These are phyloP conservation scores for Penicillium hordei DNA, from an alignment of 2,329 filamentous ascomycete genomes.

Conservation along the genomic window DNA sequence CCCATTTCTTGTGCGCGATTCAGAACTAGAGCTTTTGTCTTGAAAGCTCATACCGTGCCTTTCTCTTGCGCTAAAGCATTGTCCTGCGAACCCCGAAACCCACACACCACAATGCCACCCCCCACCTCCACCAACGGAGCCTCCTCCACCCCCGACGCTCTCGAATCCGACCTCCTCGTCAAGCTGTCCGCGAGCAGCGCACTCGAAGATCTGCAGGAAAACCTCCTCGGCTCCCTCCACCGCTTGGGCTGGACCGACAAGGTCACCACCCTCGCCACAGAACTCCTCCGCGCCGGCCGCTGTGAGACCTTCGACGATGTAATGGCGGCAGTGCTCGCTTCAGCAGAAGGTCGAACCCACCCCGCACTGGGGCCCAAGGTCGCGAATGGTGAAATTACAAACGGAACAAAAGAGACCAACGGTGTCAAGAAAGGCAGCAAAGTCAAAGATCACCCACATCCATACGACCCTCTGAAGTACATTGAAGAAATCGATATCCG, in stretches of 20 bases:
- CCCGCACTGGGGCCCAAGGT: slow-evolving; percentile 30
- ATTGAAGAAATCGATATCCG: slow-evolving; percentile 47
- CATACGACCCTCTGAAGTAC: slow-evolving; percentile 27
- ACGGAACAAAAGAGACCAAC: slow-evolving; percentile 19
- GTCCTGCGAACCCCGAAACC: not conserved
- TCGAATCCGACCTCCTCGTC: slow-evolving; percentile 41
- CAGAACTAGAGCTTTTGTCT: not conserved
- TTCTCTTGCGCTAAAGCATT: not conserved
- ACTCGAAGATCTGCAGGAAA: slow-evolving; percentile 56
- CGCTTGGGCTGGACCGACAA: slow-evolving; percentile 60
- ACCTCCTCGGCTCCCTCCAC: slow-evolving; percentile 56
- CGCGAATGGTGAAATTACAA: slow-evolving; percentile 20
- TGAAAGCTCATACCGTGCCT: not conserved
- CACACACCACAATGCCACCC: slow-evolving; percentile 19
- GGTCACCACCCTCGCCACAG: slow-evolving; percentile 55
- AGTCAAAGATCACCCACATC: slow-evolving; percentile 16
- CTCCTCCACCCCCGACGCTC: slow-evolving; percentile 41
- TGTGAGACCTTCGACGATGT: slow-evolving; percentile 59
- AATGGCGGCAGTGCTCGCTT: slow-evolving; percentile 53
- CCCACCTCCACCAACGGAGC: slow-evolving; percentile 21
- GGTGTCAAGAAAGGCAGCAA: slow-evolving; percentile 32
- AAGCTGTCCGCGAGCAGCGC: slow-evolving; percentile 51
- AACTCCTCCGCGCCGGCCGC: slow-evolving; percentile 58
- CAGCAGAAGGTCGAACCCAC: slow-evolving; percentile 39
- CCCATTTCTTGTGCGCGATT: not conserved